Evolutionary conservation across 805 yeast genomes (phyloP).

Genomic region (Candida nitratophila): DNA sequence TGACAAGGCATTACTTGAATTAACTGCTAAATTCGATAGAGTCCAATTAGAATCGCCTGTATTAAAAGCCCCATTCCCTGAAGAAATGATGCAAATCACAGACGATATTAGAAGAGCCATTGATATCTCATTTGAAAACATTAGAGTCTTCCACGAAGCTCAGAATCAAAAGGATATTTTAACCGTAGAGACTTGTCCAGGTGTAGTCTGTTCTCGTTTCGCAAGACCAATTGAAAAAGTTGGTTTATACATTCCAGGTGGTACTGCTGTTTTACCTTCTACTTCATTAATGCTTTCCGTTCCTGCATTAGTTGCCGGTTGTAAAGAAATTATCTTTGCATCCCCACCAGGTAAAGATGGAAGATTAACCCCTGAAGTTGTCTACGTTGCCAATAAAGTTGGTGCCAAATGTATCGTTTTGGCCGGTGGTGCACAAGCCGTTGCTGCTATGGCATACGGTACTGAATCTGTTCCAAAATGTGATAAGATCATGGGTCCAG

Average conservation of each 20-base stretch:
- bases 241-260: slow-evolving; percentile 97
- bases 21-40: slow-evolving; percentile 86
- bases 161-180: slow-evolving; percentile 71
- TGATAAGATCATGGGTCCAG: slow-evolving; percentile 97
- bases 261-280: slow-evolving; percentile 96
- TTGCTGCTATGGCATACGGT: slow-evolving; percentile 98
- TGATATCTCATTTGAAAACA: slow-evolving; percentile 84
- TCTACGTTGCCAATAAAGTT: slow-evolving; percentile 91
- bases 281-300: slow-evolving; percentile 98
- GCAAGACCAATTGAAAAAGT: slow-evolving; percentile 92
- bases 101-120: slow-evolving; percentile 77
- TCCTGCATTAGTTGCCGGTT: slow-evolving; percentile 97
- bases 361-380: slow-evolving; percentile 91
- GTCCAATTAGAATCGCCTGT: slow-evolving; percentile 69
- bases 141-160: slow-evolving; percentile 88
- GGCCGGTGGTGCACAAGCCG: slow-evolving; percentile 99
- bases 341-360: slow-evolving; percentile 96
- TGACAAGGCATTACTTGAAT: slow-evolving; percentile 81
- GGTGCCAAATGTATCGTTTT: slow-evolving; percentile 86
- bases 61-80: slow-evolving; percentile 81
- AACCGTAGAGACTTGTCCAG: slow-evolving; percentile 87
- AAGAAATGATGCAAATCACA: slow-evolving; percentile 61
- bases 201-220: slow-evolving; percentile 90
- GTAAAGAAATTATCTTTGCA: slow-evolving; percentile 85
- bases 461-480: slow-evolving; percentile 88